Conservation (phyloP, 1,284 basidiomycete species). For the Tausonia pullulans region DNA sequence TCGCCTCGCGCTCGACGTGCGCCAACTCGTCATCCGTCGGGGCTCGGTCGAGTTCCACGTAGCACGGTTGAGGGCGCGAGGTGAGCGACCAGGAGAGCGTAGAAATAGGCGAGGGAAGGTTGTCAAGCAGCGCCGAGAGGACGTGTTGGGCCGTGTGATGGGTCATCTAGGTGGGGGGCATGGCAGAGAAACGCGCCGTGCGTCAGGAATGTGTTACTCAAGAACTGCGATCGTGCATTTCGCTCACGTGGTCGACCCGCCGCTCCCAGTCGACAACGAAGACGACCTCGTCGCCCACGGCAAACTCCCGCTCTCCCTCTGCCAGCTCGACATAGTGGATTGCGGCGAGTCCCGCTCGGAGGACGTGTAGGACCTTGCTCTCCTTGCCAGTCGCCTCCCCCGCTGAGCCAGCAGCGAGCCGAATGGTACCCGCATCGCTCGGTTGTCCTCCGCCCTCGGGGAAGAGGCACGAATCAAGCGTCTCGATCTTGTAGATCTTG, state of each 20-base stretch:
- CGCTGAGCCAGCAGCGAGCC: slow-evolving; percentile 22
- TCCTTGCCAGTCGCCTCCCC: slow-evolving; percentile 24
- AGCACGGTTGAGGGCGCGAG: slow-evolving; percentile 46
- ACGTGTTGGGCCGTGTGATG: slow-evolving; percentile 75
- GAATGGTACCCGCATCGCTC: slow-evolving; percentile 57
- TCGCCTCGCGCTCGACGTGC: slow-evolving; percentile 53
- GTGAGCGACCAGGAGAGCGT: slow-evolving; percentile 62
- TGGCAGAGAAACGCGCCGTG: background rate
- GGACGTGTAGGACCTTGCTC: slow-evolving; percentile 58
- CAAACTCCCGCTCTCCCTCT: slow-evolving; percentile 35
- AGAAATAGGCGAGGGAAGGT: slow-evolving; percentile 46
- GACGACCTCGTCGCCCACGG: slow-evolving; percentile 33
- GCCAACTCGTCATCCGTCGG: slow-evolving; percentile 55
- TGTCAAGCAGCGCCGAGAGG: slow-evolving; percentile 68
- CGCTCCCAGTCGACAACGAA: slow-evolving; percentile 38
- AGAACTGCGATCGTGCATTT: too few species aligned
- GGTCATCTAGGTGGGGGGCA: slow-evolving; percentile 47
- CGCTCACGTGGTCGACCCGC: slow-evolving; percentile 58
- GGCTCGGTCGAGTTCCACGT: slow-evolving; percentile 63
- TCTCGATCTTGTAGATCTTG: slow-evolving; percentile 40
- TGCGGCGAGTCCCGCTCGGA: slow-evolving; percentile 60
- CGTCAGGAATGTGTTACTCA: too few species aligned
- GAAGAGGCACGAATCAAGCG: slow-evolving; percentile 75
- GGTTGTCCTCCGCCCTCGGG: slow-evolving; percentile 81
- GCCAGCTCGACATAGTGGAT: slow-evolving; percentile 59